Base-by-base conservation (phyloP, 768 basidiomycete genomes). In the Exidia glandulosa region DNA sequence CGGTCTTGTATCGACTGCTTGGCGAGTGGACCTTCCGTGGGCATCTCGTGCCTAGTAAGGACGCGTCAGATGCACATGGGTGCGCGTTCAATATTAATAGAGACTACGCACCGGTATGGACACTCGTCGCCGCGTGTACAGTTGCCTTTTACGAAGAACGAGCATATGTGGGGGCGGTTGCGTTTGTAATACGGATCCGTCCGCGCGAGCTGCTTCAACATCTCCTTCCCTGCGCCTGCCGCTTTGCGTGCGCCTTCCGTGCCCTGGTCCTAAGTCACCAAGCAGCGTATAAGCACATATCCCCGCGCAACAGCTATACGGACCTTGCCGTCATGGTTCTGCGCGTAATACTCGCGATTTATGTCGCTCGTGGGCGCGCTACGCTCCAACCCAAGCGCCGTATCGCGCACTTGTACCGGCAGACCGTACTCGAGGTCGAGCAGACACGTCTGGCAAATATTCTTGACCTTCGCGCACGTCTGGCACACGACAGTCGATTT, bases 401-500 rank as follows among this genome's bases (percentile, higher is more conserved):
- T 96, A 71, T 99, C 96, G 57, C 96, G 81, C 10, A 98, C 94
- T 79, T 99, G 96, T 0, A 94, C 94, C 4, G 96, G 96, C 25
- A 99, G 76, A 30, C 91, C 90, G 65, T 94, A 99, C 71, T 97
- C 94, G 60, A 99, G 82, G 73, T 99, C 96, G 47, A 99, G 78
- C 31, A 99, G 78, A 72, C 96, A 99, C 2, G 94, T 97, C 75
- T 98, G 96, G 77, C 96, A 99, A 58, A 96, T 87, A 68, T 94
- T 94, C 77, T 90, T 90, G 65, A 92, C 84, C 75, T 97, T 97
- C 56, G 94, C 90, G 66, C 95, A 97, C 3, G 94, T 95, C 72
- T 95, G 94, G 74, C 94, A 96, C 62, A 97, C 85, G 62, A 96
- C 93, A 12, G 96, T 99, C 61, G 92, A 89, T 79, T 98, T 98